Percentiles rank a stretch among this genome's conserved stretches.
phyloP scores from a whole-genome alignment of 2,329 filamentous ascomycete species.

The Trichoderma arundinaceum region DNA sequence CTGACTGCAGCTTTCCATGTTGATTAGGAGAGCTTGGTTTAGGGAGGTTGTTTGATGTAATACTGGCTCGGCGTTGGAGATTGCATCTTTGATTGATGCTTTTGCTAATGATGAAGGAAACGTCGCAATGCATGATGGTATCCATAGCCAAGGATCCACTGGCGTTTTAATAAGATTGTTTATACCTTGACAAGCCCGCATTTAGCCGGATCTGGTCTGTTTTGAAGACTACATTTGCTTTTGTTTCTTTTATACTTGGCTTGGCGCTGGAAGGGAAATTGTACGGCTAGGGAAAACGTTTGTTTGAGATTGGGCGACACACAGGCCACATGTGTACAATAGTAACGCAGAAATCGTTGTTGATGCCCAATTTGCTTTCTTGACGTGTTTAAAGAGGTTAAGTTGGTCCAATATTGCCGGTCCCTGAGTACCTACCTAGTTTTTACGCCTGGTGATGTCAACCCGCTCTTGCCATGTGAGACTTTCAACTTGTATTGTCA shows the following conservation, averaged over 20 bases:
- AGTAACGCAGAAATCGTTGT: conserved; percentile 5
- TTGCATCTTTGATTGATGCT: conserved; percentile 10
- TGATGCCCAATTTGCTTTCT: conserved; percentile 1
- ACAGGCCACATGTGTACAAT: conserved; percentile 6
- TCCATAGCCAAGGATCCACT: conserved; percentile 32
- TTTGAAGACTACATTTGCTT: conserved; percentile 30
- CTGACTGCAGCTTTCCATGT: background rate
- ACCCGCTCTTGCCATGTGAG: background rate
- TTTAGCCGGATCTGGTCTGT: conserved; percentile 32
- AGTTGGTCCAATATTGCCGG: background rate
- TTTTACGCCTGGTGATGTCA: background rate
- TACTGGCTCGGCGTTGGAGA: conserved; percentile 14
- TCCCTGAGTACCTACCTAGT: no score
- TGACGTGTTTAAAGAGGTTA: background rate
- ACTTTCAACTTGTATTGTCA: no score
- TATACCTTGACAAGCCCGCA: conserved; percentile 35
- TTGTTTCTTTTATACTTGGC: conserved; percentile 26
- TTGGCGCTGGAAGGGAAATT: conserved; percentile 30
- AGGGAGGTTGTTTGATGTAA: conserved; percentile 1
- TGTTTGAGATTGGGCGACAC: conserved; percentile 9
- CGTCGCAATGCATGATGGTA: conserved; percentile 22
- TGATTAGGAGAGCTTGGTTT: no score
- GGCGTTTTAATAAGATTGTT: conserved; percentile 40
- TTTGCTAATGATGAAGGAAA: conserved; percentile 28
- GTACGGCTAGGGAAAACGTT: conserved; percentile 7